Conservation (phyloP, 1,284 basidiomycete species). For the Ustilago crameri region DNA sequence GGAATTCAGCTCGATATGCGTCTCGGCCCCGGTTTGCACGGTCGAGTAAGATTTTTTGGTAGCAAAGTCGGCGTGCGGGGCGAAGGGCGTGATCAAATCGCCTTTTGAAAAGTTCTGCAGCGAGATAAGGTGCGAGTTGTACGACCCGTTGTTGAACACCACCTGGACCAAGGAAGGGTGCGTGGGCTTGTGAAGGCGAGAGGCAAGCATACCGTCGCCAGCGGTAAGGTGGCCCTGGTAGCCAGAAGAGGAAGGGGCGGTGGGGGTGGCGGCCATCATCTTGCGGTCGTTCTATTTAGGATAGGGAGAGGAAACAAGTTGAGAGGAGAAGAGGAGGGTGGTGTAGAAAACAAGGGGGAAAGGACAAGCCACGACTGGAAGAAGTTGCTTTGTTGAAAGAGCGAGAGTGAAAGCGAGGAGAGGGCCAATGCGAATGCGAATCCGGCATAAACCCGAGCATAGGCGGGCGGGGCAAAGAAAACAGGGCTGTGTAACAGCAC, state of each 20-base stretch:
- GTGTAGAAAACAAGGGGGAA: slow-evolving; percentile 1
- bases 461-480: no score
- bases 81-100: slow-evolving; percentile 50
- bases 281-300: neutral
- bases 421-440: no score
- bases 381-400: neutral
- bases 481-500: no score
- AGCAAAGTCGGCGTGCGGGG: slow-evolving; percentile 41
- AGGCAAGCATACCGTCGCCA: slow-evolving; percentile 48
- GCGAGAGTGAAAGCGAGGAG: neutral
- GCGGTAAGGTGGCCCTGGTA: slow-evolving; percentile 59
- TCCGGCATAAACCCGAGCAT: no score
- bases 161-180: slow-evolving; percentile 57
- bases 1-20: slow-evolving; percentile 62
- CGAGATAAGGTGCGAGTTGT: slow-evolving; percentile 60
- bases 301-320: neutral
- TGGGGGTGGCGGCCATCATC: slow-evolving; percentile 29
- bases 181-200: slow-evolving; percentile 49
- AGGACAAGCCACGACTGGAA: neutral
- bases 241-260: slow-evolving; percentile 7
- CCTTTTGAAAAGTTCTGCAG: slow-evolving; percentile 35
- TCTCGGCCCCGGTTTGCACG: slow-evolving; percentile 52
- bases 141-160: slow-evolving; percentile 60
- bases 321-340: slow-evolving; percentile 2
- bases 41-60: slow-evolving; percentile 52